Percentiles rank a stretch among this genome's conserved stretches.
phyloP scores from a whole-genome alignment of 176 grass and related monocot species.

The Aegilops speltoides region DNA sequence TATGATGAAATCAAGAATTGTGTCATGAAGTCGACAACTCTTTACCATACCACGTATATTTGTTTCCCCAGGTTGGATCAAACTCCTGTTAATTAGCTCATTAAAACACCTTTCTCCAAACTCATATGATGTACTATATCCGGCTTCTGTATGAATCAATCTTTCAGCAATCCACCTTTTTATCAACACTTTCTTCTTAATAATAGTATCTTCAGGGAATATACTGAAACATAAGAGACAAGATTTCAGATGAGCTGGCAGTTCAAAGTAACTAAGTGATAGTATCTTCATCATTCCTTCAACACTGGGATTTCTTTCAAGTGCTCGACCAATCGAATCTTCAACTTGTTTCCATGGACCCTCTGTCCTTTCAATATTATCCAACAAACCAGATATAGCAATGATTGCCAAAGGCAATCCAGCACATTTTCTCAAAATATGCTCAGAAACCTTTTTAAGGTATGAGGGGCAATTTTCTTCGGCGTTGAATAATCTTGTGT shows the following conservation, averaged over 20 bases:
- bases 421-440: not conserved
- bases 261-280: not conserved
- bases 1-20: not conserved
- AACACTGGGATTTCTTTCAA: not conserved
- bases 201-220: too few species aligned
- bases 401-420: not conserved
- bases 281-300: not conserved
- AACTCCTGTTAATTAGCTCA: not conserved
- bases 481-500: not conserved
- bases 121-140: not conserved
- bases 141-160: conserved; percentile 1
- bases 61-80: not conserved
- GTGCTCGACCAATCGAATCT: not conserved
- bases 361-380: not conserved
- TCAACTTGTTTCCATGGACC: not conserved
- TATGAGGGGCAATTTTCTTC: not conserved
- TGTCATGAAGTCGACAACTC: not conserved
- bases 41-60: too few species aligned
- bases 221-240: not conserved
- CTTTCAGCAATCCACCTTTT: conserved; percentile 42
- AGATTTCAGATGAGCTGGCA: not conserved
- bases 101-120: not conserved
- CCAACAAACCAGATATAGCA: not conserved
- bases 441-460: not conserved
- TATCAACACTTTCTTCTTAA: not conserved